These are phyloP conservation scores for Tilletia horrida DNA, from an alignment of 1,284 basidiomycete species.

Conservation along the genomic window DNA sequence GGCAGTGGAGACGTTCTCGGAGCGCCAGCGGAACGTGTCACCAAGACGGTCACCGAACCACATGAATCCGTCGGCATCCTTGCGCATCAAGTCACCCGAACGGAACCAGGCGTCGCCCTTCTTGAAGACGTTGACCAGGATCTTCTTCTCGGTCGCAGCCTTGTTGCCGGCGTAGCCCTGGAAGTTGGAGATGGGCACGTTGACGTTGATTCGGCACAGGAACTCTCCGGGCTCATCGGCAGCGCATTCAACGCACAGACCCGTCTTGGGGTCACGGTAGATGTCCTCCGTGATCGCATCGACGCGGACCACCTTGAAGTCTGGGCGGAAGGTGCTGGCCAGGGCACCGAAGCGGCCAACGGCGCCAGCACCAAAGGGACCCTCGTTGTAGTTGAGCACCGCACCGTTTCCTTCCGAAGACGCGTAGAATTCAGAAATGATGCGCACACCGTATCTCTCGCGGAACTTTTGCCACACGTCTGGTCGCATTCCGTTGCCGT, in stretches of 20 bases:
- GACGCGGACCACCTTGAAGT: conserved; percentile 50
- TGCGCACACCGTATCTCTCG: conserved; percentile 48
- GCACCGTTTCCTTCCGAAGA: conserved; percentile 52
- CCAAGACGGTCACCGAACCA: conserved; percentile 54
- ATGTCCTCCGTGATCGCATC: conserved; percentile 55
- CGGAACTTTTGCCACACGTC: conserved; percentile 56
- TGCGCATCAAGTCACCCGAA: conserved; percentile 51
- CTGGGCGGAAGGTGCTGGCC: conserved; percentile 33
- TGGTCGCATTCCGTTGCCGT: conserved; percentile 55
- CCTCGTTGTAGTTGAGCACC: conserved; percentile 52
- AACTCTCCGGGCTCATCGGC: conserved; percentile 53
- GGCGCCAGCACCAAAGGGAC: conserved; percentile 53
- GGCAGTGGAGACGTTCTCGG: conserved; percentile 53
- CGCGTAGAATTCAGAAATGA: conserved; percentile 55
- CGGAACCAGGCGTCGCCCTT: conserved; percentile 54
- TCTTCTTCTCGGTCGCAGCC: conserved; percentile 54
- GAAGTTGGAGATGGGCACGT: conserved; percentile 34
- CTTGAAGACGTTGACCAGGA: conserved; percentile 49
- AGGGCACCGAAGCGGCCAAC: conserved; percentile 49
- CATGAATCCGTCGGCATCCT: conserved; percentile 47
- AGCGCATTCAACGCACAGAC: conserved; percentile 47
- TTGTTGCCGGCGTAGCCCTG: conserved; percentile 49
- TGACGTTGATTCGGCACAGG: conserved; percentile 45
- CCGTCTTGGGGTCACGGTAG: conserved; percentile 45
- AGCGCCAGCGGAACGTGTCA: conserved; percentile 54